Base-by-base conservation (phyloP, 2,329 filamentous ascomycete genomes). In the Talaromyces sp. region DNA sequence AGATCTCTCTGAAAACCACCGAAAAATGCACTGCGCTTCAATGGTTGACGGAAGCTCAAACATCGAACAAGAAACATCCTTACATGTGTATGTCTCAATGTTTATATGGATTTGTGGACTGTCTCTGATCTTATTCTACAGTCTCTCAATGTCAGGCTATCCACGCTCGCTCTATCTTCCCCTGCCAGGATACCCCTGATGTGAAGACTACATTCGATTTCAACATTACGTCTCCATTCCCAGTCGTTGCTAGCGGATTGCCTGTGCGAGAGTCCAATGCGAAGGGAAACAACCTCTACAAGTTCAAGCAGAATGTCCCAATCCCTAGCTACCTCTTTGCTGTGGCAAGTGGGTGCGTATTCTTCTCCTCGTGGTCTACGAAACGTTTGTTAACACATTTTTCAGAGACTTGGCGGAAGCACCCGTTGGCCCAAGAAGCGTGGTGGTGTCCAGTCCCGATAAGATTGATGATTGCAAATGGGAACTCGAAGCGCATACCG, bases 81-180 rank as follows among this genome's bases (percentile, higher is more conserved):
- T 97, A 97, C 75, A 93, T 97, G 86, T 97, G 77, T 79, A 71
- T 64, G 75, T 46, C 21, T 37, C 3, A n/a, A n/a, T n/a, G n/a
- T n/a, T n/a, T n/a, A n/a, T n/a, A n/a, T n/a, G n/a, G n/a, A 5
- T 48, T 7, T 21, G 17, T 25, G 19, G 15, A 35, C 28, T 17
- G 31, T 17, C 28, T 50, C 2, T 9, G n/a, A 9, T 21, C 21
- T n/a, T 46, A 15, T 52, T 59, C 35, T 21, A 39, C 33, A 79
- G 77, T 97, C 78, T 95, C 90, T 45, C 94, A 97, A 78, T 96
- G 92, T 73, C 93, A 99, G 79, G 92, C 93, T 56, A 97, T 97
- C 68, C 92, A 97, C 69, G 91, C 90, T 43, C 86, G 94, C 60
- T 96, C 91, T 50, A 84, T 97, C 61, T 96, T 97, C 73, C 94